phyloP scores from a whole-genome alignment of 352 stramenopile species.

The Phytophthora ohioensis region DNA sequence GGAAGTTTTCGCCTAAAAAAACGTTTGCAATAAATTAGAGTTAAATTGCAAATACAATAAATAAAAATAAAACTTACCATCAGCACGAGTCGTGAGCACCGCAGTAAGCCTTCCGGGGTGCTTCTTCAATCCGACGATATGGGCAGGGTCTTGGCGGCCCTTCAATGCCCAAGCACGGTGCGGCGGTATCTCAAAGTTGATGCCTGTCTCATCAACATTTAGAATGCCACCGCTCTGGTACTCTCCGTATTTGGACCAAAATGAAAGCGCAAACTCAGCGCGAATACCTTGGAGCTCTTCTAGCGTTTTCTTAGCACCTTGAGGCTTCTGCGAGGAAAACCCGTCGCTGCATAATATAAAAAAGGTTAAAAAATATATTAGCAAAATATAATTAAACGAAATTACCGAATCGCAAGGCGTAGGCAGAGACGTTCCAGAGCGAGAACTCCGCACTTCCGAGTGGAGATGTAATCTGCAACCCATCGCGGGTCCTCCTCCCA shows the following conservation, averaged over 20 bases:
- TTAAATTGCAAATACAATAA: neutral
- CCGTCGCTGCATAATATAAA: neutral
- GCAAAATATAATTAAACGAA: neutral
- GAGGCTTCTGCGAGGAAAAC: neutral
- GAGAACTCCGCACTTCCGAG: neutral
- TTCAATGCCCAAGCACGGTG: neutral
- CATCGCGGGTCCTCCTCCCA: neutral
- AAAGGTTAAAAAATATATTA: neutral
- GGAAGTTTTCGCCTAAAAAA: conserved; percentile 11
- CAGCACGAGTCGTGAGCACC: conserved; percentile 5
- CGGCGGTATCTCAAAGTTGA: conserved; percentile 16
- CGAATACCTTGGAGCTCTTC: neutral
- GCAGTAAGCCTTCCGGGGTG: neutral
- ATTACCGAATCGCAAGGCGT: neutral
- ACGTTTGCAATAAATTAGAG: neutral
- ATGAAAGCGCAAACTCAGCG: neutral
- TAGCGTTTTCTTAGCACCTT: neutral
- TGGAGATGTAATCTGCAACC: neutral
- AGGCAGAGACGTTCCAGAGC: neutral
- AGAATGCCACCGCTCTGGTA: conserved; percentile 6
- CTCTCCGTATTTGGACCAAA: neutral
- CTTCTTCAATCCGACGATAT: conserved; percentile 6
- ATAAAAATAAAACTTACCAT: conserved; percentile 4
- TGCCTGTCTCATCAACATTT: conserved; percentile 13
- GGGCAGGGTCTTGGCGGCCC: neutral